Evolutionary conservation across 1,284 basidiomycete genomes (phyloP), one percentile per base, ranked within the genome.

Genomic region (Pyrrhoderma lamaoense): DNA sequence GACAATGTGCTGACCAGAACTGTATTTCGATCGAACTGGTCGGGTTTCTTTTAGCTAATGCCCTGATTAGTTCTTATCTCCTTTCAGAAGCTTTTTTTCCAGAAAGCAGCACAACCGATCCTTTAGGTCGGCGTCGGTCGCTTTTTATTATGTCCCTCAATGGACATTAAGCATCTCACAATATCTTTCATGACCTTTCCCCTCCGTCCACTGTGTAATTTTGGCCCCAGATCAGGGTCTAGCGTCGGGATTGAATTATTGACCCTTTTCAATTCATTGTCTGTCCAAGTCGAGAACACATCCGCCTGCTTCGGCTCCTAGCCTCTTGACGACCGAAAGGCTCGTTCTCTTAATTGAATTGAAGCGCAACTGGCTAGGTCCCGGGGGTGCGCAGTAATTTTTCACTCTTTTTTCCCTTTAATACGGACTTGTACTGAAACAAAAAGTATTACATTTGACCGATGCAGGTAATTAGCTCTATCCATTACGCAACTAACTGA

Each of bases 281-380:
- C 47, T 35, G 49, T 23, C 34, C 43, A 51, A 34, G 40, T 35
- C 49, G 49, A 51, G 43, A 37, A 38, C 34, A 11, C 34, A 47
- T 16, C 40, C 35, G 35, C 23, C 22, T 51, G 49, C 34, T 44
- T 51, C 49, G 49, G 49, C 49, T 51, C 21, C 31, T 35, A 25
- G 19, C 36, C 23, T 43, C 49, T 40, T 51, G 36, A 42, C 49
- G 49, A 51, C 49, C 49, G 49, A 51, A 43, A 43, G 27, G n/a
- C 42, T 39, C 40, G 27, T 36, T 14, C 35, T 22, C 45, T n/a
- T 37, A 31, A 21, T 21, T 49, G 25, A 36, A 49, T 23, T 42
- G 21, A 46, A 35, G 43, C 22, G 14, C 36, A 27, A 23, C 3
- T n/a, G 16, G 31, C 31, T 25, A 51, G 42, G 14, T 14, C n/a